Percentiles rank a stretch among this genome's conserved stretches.
Conservation (phyloP, 495 filamentous ascomycete species). For the Geopyxis carbonaria region DNA sequence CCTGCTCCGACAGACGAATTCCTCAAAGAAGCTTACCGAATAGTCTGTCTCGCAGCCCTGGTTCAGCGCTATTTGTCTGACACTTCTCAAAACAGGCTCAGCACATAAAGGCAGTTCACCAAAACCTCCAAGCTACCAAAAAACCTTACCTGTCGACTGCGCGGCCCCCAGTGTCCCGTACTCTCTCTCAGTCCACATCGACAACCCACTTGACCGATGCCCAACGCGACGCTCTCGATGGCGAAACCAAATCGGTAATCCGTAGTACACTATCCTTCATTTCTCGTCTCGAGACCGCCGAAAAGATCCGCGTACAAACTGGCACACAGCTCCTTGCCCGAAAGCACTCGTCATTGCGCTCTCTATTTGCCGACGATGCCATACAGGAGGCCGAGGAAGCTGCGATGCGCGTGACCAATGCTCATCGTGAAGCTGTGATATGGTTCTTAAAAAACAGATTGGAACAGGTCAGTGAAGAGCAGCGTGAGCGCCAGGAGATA, state of each 20-base stretch:
- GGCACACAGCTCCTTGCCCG: conserved; percentile 48
- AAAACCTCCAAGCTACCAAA: conserved; percentile 64
- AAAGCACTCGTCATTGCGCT: conserved; percentile 28
- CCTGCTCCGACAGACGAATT: conserved; percentile 57
- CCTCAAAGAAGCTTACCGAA: conserved; percentile 85
- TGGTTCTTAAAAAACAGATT: conserved; percentile 62
- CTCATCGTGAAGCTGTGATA: conserved; percentile 61
- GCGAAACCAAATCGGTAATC: conserved; percentile 62
- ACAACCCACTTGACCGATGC: conserved; percentile 3
- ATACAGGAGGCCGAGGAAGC: conserved; percentile 60
- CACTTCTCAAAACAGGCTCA: too few species aligned
- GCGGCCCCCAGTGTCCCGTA: neutral
- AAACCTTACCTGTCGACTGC: conserved; percentile 73
- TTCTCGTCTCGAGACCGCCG: conserved; percentile 57
- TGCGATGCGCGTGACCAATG: conserved; percentile 37
- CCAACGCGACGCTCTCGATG: conserved; percentile 60
- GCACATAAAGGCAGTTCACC: conserved; percentile 59
- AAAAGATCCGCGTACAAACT: conserved; percentile 62
- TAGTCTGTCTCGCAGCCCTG: conserved; percentile 38
- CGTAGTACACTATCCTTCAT: conserved; percentile 67
- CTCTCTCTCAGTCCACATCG: conserved; percentile 20
- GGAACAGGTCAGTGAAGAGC: conserved; percentile 55
- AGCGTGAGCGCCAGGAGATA: conserved; percentile 82
- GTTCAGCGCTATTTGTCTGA: conserved; percentile 4
- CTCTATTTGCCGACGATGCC: conserved; percentile 28